phyloP scores from a whole-genome alignment of 768 basidiomycete genomes.

The Tylopilus sp. region DNA sequence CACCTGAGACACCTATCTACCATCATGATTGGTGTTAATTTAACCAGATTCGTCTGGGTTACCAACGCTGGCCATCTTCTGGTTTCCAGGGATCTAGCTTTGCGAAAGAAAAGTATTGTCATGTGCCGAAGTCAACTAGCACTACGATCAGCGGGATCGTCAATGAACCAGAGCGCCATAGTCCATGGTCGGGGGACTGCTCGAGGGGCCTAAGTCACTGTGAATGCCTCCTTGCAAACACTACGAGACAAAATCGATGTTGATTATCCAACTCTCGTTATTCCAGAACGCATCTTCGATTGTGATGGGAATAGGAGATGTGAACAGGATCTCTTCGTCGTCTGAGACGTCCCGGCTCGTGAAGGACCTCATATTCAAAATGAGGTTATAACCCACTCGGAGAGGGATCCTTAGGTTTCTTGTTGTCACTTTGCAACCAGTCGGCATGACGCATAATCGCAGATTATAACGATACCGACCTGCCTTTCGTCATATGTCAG shows the following conservation, averaged over 20 bases:
- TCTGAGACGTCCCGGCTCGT: not conserved
- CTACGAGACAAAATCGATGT: not conserved
- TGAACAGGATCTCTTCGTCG: constrained; percentile 8
- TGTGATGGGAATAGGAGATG: not conserved
- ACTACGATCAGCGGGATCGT: no score
- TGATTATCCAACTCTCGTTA: not conserved
- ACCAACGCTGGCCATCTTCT: not conserved
- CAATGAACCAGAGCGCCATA: no score
- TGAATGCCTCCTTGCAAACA: not conserved
- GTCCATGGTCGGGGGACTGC: no score
- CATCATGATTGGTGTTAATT: no score
- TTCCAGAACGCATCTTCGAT: not conserved
- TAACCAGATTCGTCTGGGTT: not conserved
- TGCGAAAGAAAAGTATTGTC: no score
- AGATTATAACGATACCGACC: constrained; percentile 14
- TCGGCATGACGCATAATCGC: constrained; percentile 13
- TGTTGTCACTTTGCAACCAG: not conserved
- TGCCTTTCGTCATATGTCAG: constrained; percentile 10
- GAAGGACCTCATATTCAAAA: constrained; percentile 23
- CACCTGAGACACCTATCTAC: not conserved
- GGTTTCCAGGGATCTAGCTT: not conserved
- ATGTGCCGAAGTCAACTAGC: no score
- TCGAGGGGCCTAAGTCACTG: not conserved
- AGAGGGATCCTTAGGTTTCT: not conserved
- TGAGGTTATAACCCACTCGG: constrained; percentile 26